Evolutionary conservation across 805 yeast species (phyloP).

Genomic region (Metschnikowia proteae): DNA sequence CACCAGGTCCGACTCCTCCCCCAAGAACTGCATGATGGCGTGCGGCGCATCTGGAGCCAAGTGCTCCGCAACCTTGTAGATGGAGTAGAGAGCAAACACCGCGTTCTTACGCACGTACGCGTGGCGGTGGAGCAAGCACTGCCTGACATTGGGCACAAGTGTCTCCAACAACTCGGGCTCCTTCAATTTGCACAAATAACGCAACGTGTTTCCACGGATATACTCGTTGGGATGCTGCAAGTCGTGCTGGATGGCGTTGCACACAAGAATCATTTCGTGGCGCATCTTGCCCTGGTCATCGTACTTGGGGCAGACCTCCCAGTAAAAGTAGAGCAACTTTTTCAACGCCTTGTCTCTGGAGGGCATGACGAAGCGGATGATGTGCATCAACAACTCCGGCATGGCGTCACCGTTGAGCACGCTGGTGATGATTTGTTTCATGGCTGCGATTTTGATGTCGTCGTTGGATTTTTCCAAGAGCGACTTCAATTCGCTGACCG

Average conservation of each 20-base stretch:
- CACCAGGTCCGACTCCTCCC: constrained; percentile 84
- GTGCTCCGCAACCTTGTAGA: constrained; percentile 78
- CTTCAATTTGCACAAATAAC: constrained; percentile 84
- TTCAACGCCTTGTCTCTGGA: constrained; percentile 86
- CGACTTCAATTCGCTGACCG: constrained; percentile 69
- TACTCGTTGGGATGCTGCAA: constrained; percentile 97
- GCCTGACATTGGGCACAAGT: constrained; percentile 86
- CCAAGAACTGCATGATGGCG: constrained; percentile 65
- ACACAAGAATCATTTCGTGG: constrained; percentile 97
- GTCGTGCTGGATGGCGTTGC: constrained; percentile 96
- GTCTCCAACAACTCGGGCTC: constrained; percentile 95
- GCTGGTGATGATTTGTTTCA: constrained; percentile 80
- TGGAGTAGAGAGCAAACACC: constrained; percentile 81
- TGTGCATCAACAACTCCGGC: constrained; percentile 93
- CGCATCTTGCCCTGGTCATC: constrained; percentile 86
- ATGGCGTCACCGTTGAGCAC: constrained; percentile 91
- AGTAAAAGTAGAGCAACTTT: constrained; percentile 87
- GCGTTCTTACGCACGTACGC: constrained; percentile 98
- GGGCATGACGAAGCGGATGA: constrained; percentile 96
- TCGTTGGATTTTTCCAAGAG: constrained; percentile 86
- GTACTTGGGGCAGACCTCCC: constrained; percentile 96
- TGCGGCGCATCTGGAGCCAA: constrained; percentile 95
- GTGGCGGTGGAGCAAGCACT: constrained; percentile 92
- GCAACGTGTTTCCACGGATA: constrained; percentile 90
- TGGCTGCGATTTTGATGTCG: constrained; percentile 80